Evolutionary conservation across 108 stramenopile genomes (phyloP).

Genomic region (Skeletonema menzelii): DNA sequence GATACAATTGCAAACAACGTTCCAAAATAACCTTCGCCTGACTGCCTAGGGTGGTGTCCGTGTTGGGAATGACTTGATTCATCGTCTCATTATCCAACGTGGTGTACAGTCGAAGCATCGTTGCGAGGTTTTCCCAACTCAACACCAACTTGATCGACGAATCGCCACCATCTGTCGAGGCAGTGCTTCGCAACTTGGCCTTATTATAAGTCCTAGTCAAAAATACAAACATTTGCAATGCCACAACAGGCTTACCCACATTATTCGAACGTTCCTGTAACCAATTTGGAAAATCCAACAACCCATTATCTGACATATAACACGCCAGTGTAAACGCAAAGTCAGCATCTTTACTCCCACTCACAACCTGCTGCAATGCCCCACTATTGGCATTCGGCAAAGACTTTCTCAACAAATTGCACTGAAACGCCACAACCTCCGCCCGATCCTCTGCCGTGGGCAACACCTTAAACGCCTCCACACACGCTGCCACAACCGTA

Average conservation of each 20-base stretch:
- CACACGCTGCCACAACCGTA: conserved; percentile 84
- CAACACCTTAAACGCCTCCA: conserved; percentile 89
- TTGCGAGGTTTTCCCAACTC: conserved; percentile 77
- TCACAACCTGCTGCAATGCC: conserved; percentile 13
- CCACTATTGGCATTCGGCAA: conserved; percentile 10
- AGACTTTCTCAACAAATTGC: background rate
- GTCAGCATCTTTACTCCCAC: conserved; percentile 81
- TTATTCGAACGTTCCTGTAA: conserved; percentile 64
- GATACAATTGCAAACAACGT: conserved; percentile 60
- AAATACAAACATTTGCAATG: background rate
- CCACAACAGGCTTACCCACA: conserved; percentile 11
- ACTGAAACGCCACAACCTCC: background rate
- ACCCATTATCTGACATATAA: conserved; percentile 85
- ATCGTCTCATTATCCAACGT: conserved; percentile 57
- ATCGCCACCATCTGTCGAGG: background rate
- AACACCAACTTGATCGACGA: conserved; percentile 46
- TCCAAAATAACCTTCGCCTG: conserved; percentile 69
- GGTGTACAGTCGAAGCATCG: conserved; percentile 56
- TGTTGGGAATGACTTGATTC: conserved; percentile 45
- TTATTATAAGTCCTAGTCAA: background rate
- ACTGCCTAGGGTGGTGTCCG: conserved; percentile 62
- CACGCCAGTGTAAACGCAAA: conserved; percentile 83
- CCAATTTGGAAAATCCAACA: conserved; percentile 76
- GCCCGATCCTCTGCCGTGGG: background rate
- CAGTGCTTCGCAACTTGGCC: background rate